Percentiles rank a stretch among this genome's conserved stretches.
These are phyloP conservation scores for Cylindrodendrum hubeiense DNA, from an alignment of 2,329 filamentous ascomycete genomes.

Conservation along the genomic window DNA sequence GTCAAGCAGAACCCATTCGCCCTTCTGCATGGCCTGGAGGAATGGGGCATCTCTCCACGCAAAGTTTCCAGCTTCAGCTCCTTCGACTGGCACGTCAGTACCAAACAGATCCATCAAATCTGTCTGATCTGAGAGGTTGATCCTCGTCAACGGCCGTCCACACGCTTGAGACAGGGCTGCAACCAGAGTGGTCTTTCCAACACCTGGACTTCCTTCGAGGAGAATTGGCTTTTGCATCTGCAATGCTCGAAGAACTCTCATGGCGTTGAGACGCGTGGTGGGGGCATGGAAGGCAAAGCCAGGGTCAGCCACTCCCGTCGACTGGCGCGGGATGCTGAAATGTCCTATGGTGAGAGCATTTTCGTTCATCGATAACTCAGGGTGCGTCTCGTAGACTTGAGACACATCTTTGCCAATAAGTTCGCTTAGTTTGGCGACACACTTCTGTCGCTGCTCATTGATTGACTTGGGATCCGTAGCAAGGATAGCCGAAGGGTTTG, in stretches of 20 bases:
- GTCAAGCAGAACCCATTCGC: constrained; percentile 95
- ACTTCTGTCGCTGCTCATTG: constrained; percentile 76
- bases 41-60: constrained; percentile 97
- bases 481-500: constrained; percentile 91
- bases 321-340: constrained; percentile 73
- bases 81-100: constrained; percentile 94
- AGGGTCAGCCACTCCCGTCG: constrained; percentile 54
- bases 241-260: constrained; percentile 90
- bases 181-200: constrained; percentile 96
- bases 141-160: constrained; percentile 86
- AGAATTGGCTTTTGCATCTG: constrained; percentile 92
- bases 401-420: constrained; percentile 74
- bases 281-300: constrained; percentile 82
- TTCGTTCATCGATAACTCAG: constrained; percentile 67
- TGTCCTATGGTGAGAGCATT: constrained; percentile 74
- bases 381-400: constrained; percentile 72
- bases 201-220: constrained; percentile 96
- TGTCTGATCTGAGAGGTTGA: constrained; percentile 98
- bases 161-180: constrained; percentile 84
- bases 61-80: constrained; percentile 90
- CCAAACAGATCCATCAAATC: constrained; percentile 98
- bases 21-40: constrained; percentile 94
- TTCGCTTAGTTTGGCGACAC: constrained; percentile 77
- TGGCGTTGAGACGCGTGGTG: constrained; percentile 89
- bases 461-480: constrained; percentile 79